phyloP scores from a whole-genome alignment of 805 yeast species.

The Wickerhamomyces bovis region DNA sequence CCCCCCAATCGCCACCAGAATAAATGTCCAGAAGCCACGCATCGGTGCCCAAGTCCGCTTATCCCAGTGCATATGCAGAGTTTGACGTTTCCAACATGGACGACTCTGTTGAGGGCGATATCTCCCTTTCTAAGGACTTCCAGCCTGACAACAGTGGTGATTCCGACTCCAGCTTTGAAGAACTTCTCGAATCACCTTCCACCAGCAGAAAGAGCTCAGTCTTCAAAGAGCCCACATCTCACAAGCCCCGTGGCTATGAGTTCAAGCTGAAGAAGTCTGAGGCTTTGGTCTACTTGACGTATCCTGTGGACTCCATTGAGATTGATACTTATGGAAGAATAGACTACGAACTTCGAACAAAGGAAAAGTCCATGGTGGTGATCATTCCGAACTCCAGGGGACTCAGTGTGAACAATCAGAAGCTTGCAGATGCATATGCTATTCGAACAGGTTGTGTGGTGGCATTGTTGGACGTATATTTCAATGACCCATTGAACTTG shows the following conservation, averaged over 20 bases:
- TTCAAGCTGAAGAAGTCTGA: constrained; percentile 14
- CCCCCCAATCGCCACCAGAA: neutral
- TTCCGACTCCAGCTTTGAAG: constrained; percentile 18
- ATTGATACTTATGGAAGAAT: constrained; percentile 22
- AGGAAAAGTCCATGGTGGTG: constrained; percentile 22
- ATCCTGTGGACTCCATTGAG: constrained; percentile 16
- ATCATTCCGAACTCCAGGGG: constrained; percentile 23
- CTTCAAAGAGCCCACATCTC: constrained; percentile 9
- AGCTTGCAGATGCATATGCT: constrained; percentile 23
- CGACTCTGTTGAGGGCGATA: constrained; percentile 20
- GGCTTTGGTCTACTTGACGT: constrained; percentile 19
- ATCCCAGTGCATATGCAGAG: constrained; percentile 15
- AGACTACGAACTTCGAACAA: constrained; percentile 20
- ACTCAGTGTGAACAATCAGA: constrained; percentile 18
- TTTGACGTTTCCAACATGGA: constrained; percentile 19
- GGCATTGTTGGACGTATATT: constrained; percentile 20
- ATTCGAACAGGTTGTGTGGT: constrained; percentile 24
- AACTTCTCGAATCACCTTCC: constrained; percentile 11
- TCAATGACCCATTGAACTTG: constrained; percentile 15
- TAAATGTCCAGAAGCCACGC: constrained; percentile 1
- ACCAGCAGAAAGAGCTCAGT: constrained; percentile 12
- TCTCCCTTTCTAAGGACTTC: constrained; percentile 13
- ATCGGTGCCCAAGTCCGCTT: constrained; percentile 18
- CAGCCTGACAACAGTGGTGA: constrained; percentile 1
- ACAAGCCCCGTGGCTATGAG: constrained; percentile 19